Evolutionary conservation across 192 early-diverging fungal genomes (phyloP), one percentile per base, ranked within the genome.

Genomic region (Ambispora gerdemannii): DNA sequence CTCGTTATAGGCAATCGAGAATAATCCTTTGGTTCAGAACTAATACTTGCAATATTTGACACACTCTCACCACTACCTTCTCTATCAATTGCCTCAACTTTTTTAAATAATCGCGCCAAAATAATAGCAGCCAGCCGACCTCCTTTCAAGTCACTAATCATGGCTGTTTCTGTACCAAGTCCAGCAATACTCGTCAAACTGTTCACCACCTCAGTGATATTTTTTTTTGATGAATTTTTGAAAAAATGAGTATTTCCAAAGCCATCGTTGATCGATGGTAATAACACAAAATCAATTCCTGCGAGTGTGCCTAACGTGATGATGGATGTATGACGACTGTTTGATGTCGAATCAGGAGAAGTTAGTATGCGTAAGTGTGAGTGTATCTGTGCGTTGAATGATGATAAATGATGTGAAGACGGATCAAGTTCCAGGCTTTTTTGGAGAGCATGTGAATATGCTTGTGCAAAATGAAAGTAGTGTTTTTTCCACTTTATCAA

Each of bases 11-110:
- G 70, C 17, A 86, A 51, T 20, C 83, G 81, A 4, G 76, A 70
- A 50, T 84, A 86, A 22, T 78, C 72, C 33, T 75, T 82, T 17
- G 81, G 81, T 52, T 86, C 84, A 28, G 64, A 72, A n/a, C 77
- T 77, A 15, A 74, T 78, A 0, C 73, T 76, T 33, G 78, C 61
- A 22, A 32, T 24, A 0, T 49, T 25, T 8, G 38, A 31, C 4
- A 66, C 22, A 2, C 50, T 36, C 19, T 22, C 47, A 38, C 22
- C 0, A 74, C 60, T 63, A 7, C 71, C 70, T 10, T 34, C 36
- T 52, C 78, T 66, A 3, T 73, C 33, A 19, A 76, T 60, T 15
- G 38, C 59, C n/a, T 72, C 35, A 1, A 78, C 20, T 19, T 34
- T 62, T 13, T 69, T 67, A 3, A 80, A 67, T 13, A 84, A 22